Base-by-base conservation (phyloP, 1,284 basidiomycete species). In the Termitomyces sp. region DNA sequence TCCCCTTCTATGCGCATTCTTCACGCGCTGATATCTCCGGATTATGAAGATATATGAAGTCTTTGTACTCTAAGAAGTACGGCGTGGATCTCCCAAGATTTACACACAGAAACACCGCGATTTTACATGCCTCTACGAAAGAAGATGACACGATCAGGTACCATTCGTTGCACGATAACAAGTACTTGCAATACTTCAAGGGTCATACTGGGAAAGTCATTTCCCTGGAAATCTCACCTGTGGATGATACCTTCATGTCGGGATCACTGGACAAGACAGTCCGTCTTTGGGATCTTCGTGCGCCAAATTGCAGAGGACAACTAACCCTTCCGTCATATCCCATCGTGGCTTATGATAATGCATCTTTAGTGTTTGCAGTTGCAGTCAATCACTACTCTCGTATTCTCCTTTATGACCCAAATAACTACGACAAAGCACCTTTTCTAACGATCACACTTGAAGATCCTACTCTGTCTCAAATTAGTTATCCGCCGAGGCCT, bases 231-330 rank as follows among this genome's bases (percentile, higher is more conserved):
- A 88, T 98, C 64, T 94, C 91, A 3, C 97, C 97, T 0, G 79
- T 89, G 1, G 91, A 98, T 66, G 96, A 99, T 66, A 91, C 91
- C 0, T 98, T 99, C 72, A 86, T 99, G 77, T 97, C 95, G 6
- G 92, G 86, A 1, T 93, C 95, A 0, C 78, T 92, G 63, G 95
- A 99, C 74, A 93, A 91, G 63, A 95, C 94, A 1, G 94, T 99
- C n/a, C 82, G 94, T 38, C 73, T 99, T 19, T 99, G 97, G 97
- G 97, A 99, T 70, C 77, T 98, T 42, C 85, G 95, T 34, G 77
- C 85, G 15, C 83, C 86, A 1, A 78, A 79, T 28, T 92, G 92
- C 66, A 83, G 90, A 53, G 87, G 88, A 9, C 74, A 90, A 38
- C 74, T 92, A 50, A 82, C 80, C 61, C 74, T 88, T 28, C 88